Evolutionary conservation across 176 grass and related monocot species (phyloP).

Genomic region (Olyra latifolia): DNA sequence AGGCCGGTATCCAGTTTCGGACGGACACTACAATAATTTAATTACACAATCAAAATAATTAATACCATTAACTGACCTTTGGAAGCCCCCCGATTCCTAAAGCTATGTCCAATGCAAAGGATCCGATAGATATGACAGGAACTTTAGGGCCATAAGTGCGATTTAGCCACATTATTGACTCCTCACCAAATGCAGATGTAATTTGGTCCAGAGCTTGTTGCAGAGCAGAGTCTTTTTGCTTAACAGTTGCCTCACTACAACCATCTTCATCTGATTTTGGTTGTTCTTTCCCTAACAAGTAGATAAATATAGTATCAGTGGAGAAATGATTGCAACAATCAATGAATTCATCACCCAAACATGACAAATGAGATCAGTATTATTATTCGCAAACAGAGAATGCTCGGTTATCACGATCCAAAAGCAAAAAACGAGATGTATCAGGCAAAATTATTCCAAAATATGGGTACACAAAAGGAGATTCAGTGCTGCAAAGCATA

Average conservation of each 20-base stretch:
- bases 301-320: not conserved
- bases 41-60: not conserved
- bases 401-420: not conserved
- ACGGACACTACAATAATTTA: not conserved
- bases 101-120: slow-evolving; percentile 58
- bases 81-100: slow-evolving; percentile 66
- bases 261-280: slow-evolving; percentile 31
- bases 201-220: slow-evolving; percentile 65
- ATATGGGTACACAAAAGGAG: not conserved
- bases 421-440: not conserved
- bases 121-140: slow-evolving; percentile 59
- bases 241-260: slow-evolving; percentile 17
- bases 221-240: slow-evolving; percentile 41
- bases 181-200: slow-evolving; percentile 50
- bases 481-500: too few species aligned
- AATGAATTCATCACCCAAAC: not conserved
- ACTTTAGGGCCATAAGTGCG: slow-evolving; percentile 31
- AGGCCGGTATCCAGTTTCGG: too few species aligned
- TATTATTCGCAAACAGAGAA: not conserved
- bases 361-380: not conserved
- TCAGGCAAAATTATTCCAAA: not conserved
- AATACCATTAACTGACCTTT: slow-evolving; percentile 35
- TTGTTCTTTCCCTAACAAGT: slow-evolving; percentile 25
- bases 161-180: slow-evolving; percentile 64
- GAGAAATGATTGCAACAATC: not conserved